Conservation (phyloP, 805 yeast species). For the Nakazawaea populi region DNA sequence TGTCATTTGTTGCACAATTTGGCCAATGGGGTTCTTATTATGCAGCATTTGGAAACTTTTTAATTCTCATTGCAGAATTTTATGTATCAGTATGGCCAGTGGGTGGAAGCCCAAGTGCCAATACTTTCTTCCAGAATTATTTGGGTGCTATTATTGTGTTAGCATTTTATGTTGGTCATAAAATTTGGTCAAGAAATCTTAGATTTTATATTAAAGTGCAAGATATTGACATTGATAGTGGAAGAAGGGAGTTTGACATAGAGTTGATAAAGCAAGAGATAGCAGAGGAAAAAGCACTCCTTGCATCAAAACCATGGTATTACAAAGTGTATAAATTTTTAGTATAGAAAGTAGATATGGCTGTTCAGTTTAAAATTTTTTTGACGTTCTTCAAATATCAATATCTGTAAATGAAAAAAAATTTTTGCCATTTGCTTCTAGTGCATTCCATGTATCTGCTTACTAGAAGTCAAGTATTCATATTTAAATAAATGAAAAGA, state of each 20-base stretch:
- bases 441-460: not conserved
- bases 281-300: conserved; percentile 42
- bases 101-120: conserved; percentile 32
- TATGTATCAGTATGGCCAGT: conserved; percentile 59
- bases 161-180: conserved; percentile 45
- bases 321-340: conserved; percentile 34
- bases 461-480: too few species aligned
- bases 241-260: conserved; percentile 52
- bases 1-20: conserved; percentile 46
- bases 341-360: conserved; percentile 28
- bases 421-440: not conserved
- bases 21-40: conserved; percentile 50
- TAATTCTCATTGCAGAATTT: conserved; percentile 50
- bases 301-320: conserved; percentile 24
- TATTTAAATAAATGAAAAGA: conserved; percentile 4
- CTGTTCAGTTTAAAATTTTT: too few species aligned
- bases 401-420: too few species aligned
- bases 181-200: conserved; percentile 36
- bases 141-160: conserved; percentile 39
- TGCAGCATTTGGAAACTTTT: conserved; percentile 39
- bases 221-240: conserved; percentile 58
- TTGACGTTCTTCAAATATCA: too few species aligned
- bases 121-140: conserved; percentile 47
- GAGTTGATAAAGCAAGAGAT: conserved; percentile 47
- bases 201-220: conserved; percentile 33